These are phyloP conservation scores for Hymenoscyphus infarciens DNA, from an alignment of 2,329 filamentous ascomycete genomes.

Conservation along the genomic window DNA sequence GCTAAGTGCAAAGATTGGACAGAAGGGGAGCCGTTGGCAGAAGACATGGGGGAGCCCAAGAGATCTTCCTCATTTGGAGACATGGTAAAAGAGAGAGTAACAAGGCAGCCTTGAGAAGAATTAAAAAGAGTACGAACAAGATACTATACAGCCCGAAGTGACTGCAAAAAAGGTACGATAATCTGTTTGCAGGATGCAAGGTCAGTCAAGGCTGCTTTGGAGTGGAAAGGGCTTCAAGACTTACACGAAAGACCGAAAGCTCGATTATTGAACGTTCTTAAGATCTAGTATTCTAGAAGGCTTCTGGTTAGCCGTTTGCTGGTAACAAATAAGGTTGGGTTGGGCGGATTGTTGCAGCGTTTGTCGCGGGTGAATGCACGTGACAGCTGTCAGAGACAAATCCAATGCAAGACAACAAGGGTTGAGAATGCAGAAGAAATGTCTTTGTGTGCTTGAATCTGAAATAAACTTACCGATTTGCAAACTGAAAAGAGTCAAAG, in stretches of 20 bases:
- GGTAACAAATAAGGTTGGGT: slow-evolving; percentile 22
- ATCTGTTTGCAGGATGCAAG: not conserved
- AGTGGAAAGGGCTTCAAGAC: not conserved
- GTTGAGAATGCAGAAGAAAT: slow-evolving; percentile 5
- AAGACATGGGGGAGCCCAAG: slow-evolving; percentile 6
- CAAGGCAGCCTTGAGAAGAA: not conserved
- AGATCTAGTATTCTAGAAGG: slow-evolving; percentile 11
- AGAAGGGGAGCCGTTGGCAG: slow-evolving; percentile 7
- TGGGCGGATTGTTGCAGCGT: slow-evolving; percentile 24
- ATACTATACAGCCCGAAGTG: slow-evolving; percentile 21
- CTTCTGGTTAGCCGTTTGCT: slow-evolving; percentile 25
- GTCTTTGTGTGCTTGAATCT: not conserved
- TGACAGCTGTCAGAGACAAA: slow-evolving; percentile 12
- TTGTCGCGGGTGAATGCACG: slow-evolving; percentile 20
- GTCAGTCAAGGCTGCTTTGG: not conserved
- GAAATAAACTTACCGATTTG: not conserved
- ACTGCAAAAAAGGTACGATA: not conserved
- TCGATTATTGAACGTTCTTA: not conserved
- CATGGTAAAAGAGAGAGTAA: not conserved
- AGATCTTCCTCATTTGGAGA: not conserved
- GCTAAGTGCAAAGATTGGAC: not conserved
- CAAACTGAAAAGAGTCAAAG: not conserved
- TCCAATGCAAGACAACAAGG: slow-evolving; percentile 5
- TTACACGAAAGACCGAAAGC: not conserved
- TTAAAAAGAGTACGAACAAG: slow-evolving; percentile 8